A percentile compares a stretch with the other conserved stretches of the same genome.
These are phyloP conservation scores for Mimosa pudica DNA, from an alignment of 306 rosid genomes.

Conservation along the genomic window DNA sequence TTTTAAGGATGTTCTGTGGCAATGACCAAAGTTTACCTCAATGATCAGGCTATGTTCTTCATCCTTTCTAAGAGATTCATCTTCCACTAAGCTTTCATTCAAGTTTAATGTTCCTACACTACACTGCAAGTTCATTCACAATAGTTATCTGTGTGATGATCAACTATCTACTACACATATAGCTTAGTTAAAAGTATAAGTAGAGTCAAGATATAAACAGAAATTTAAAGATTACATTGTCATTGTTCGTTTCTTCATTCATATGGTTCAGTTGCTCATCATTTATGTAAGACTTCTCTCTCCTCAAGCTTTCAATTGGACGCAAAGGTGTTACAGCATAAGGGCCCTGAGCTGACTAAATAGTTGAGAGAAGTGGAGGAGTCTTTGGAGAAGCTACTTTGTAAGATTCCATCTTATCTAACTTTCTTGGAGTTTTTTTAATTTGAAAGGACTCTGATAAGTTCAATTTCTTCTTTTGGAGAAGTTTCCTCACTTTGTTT, in stretches of 20 bases:
- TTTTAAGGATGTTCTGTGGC: not conserved
- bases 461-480: constrained; percentile 31
- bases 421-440: constrained; percentile 21
- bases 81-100: constrained; percentile 24
- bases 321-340: constrained; percentile 29
- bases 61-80: constrained; percentile 23
- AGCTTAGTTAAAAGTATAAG: not conserved
- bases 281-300: constrained; percentile 12
- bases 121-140: not conserved
- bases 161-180: not conserved
- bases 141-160: not conserved
- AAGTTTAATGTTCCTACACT: not conserved
- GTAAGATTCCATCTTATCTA: constrained; percentile 32
- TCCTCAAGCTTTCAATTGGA: constrained; percentile 25
- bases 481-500: constrained; percentile 34
- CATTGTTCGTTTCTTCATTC: not conserved
- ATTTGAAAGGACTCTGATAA: constrained; percentile 25
- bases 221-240: not conserved
- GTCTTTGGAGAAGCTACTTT: constrained; percentile 58
- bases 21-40: constrained; percentile 36
- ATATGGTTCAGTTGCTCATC: constrained; percentile 30
- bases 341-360: constrained; percentile 41
- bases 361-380: constrained; percentile 43
- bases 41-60: constrained; percentile 23
- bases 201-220: not conserved